Evolutionary conservation across 1,284 basidiomycete species (phyloP), one percentile per base, ranked within the genome.

Genomic region (Ustilago curta): DNA sequence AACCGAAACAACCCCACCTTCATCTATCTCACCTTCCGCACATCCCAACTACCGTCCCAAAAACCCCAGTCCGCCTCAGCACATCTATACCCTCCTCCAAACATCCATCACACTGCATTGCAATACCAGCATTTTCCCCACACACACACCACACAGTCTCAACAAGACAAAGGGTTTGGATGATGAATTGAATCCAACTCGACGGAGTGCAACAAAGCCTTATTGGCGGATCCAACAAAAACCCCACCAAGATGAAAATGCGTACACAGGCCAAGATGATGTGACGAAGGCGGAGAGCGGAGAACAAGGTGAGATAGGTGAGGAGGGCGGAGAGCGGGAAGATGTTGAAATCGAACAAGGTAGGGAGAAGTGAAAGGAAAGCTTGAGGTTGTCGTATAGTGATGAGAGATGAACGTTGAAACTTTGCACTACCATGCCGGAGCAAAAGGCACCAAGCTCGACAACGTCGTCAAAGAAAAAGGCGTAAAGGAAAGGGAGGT

Each of bases 201-300:
- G n/a, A n/a, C n/a, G n/a, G 50, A 48, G 47, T 48, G 18, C 31
- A 48, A 29, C 27, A 31, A 19, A 27, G 47, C 29, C 27, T 25
- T 25, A 8, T 14, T 8, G 8, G 29, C 27, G 18, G 18, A 48
- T 21, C 27, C 27, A 27, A 27, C 27, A 27, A 27, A 7, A 27
- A 27, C 4, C 4, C 7, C 4, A 27, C 4, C 27, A 27, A 48
- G 35, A 11, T 48, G 18, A 16, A 19, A 11, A n/a, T n/a, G n/a
- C n/a, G n/a, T n/a, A n/a, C n/a, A n/a, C n/a, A n/a, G 44, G 18
- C 8, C 35, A 47, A 11, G 47, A 39, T 39, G 35, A 51, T 27
- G 42, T 42, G 37, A 44, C 35, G 19, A 16, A 37, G 16, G 8
- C 7, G 27, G 27, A 27, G 27, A 16, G 29, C 14, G n/a, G 27